Evolutionary conservation across 257 asterid species (phyloP).

Genomic region (Cruciata laevipes): DNA sequence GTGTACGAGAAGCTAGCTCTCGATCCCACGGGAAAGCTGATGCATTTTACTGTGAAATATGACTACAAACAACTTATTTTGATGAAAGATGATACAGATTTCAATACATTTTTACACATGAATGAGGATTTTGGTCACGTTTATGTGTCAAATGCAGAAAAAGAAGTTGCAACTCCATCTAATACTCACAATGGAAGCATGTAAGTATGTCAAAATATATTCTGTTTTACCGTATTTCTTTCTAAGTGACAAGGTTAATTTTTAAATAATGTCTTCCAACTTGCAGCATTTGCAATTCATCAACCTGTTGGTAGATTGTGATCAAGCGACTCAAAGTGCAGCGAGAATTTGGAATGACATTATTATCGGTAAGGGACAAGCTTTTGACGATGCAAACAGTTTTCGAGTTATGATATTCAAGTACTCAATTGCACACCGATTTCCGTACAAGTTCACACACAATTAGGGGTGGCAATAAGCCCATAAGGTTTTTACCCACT

Average conservation of each 20-base stretch:
- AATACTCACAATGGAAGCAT: neutral
- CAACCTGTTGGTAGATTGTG: neutral
- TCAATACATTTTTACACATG: neutral
- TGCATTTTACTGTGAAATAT: neutral
- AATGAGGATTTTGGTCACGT: constrained; percentile 12
- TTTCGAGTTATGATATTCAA: too few species aligned
- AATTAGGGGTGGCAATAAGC: too few species aligned
- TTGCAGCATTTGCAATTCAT: neutral
- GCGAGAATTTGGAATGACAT: neutral
- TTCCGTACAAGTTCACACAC: too few species aligned
- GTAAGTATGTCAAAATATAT: neutral
- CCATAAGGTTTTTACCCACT: too few species aligned
- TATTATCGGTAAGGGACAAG: neutral
- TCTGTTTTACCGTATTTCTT: neutral
- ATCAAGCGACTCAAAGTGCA: neutral
- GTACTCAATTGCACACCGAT: too few species aligned
- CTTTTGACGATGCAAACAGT: too few species aligned
- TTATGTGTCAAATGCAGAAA: neutral
- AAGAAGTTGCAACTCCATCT: neutral
- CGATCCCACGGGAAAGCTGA: neutral
- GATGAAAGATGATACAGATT: neutral
- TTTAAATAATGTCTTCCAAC: neutral
- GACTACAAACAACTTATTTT: neutral
- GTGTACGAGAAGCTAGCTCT: constrained; percentile 3
- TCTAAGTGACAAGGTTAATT: neutral